phyloP scores from a whole-genome alignment of 805 yeast genomes.

The Suhomyces vadensis region DNA sequence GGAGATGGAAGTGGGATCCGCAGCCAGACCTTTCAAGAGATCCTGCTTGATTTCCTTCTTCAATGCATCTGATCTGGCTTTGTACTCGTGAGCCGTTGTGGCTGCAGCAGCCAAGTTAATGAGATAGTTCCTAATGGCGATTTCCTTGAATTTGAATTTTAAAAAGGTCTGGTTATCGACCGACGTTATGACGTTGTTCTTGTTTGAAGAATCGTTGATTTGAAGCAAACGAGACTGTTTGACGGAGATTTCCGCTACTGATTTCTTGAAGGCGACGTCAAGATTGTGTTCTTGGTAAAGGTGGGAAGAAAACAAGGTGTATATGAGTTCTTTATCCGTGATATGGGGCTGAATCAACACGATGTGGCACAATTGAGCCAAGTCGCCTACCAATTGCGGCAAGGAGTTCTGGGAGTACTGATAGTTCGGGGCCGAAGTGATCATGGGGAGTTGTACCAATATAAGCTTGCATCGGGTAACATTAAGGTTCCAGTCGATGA shows the following conservation, averaged over 20 bases:
- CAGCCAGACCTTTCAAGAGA: slow-evolving; percentile 6
- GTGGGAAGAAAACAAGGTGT: slow-evolving; percentile 41
- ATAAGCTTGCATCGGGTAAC: slow-evolving; percentile 50
- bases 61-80: slow-evolving; percentile 37
- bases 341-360: slow-evolving; percentile 42
- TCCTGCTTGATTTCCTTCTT: slow-evolving; percentile 26
- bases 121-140: slow-evolving; percentile 51
- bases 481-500: slow-evolving; percentile 55
- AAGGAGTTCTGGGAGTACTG: slow-evolving; percentile 31
- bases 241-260: slow-evolving; percentile 52
- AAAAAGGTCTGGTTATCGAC: slow-evolving; percentile 31
- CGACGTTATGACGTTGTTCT: slow-evolving; percentile 30
- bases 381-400: slow-evolving; percentile 45
- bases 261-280: slow-evolving; percentile 43
- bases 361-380: slow-evolving; percentile 41
- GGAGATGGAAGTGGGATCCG: slow-evolving; percentile 8
- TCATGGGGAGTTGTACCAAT: slow-evolving; percentile 38
- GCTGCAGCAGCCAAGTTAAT: slow-evolving; percentile 57
- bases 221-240: slow-evolving; percentile 46
- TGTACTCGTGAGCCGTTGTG: slow-evolving; percentile 53
- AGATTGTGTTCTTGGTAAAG: slow-evolving; percentile 51
- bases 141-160: slow-evolving; percentile 41
- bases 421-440: slow-evolving; percentile 39
- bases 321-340: slow-evolving; percentile 44
- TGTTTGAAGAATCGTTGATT: slow-evolving; percentile 25